These are phyloP conservation scores for Aspergillus haitiensis DNA, from an alignment of 495 filamentous ascomycete species.

Conservation along the genomic window DNA sequence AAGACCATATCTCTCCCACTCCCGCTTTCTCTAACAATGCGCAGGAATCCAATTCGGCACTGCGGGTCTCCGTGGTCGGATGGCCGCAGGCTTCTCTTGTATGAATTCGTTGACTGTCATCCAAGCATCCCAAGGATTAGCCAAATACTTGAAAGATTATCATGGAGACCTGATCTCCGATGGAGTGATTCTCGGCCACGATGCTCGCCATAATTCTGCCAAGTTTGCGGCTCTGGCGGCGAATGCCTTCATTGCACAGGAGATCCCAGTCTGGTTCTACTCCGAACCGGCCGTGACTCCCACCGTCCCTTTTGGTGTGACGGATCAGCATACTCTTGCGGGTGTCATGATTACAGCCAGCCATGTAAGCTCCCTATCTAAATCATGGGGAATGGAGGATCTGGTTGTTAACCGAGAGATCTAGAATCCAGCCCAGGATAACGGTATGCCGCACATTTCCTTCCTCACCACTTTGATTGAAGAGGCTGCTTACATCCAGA, in stretches of 20 bases:
- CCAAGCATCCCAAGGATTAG: slow-evolving; percentile 71
- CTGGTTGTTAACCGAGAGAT: slow-evolving; percentile 22
- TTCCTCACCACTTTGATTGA: not conserved
- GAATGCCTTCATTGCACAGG: slow-evolving; percentile 61
- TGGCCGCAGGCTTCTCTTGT: slow-evolving; percentile 69
- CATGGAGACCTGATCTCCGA: slow-evolving; percentile 38
- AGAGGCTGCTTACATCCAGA: not conserved
- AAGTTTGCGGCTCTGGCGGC: slow-evolving; percentile 65
- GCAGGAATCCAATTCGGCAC: slow-evolving; percentile 68
- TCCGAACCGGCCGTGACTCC: slow-evolving; percentile 60
- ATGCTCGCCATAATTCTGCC: slow-evolving; percentile 66
- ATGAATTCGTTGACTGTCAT: slow-evolving; percentile 72
- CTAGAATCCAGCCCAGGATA: slow-evolving; percentile 67
- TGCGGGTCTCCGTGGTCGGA: slow-evolving; percentile 65
- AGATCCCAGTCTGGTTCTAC: slow-evolving; percentile 64
- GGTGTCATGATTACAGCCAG: slow-evolving; percentile 75
- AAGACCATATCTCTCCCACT: not conserved
- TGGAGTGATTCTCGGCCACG: slow-evolving; percentile 65
- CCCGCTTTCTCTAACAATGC: slow-evolving; percentile 3
- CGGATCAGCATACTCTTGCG: slow-evolving; percentile 55
- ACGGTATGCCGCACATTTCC: slow-evolving; percentile 40
- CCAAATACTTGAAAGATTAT: slow-evolving; percentile 55
- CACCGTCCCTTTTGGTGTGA: slow-evolving; percentile 67
- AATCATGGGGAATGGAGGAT: slow-evolving; percentile 3
- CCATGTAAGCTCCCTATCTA: slow-evolving; percentile 43